Conservation (phyloP, 441 rosid genomes). For the Corymbia citriodora region DNA sequence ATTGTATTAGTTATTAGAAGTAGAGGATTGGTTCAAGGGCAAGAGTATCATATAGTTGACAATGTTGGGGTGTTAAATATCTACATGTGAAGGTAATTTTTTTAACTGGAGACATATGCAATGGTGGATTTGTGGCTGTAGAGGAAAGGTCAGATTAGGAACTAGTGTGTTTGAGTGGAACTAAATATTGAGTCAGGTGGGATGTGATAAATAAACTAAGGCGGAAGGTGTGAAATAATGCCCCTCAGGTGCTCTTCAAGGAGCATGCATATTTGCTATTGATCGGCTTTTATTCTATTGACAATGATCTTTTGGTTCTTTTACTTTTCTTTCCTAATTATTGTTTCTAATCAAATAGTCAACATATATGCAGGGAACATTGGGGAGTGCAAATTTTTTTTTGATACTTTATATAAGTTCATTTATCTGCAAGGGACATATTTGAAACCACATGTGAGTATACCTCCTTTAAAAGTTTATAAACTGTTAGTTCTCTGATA, state of each 20-base stretch:
- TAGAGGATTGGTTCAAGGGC: not conserved
- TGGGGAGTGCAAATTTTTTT: constrained; percentile 66
- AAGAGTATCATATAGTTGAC: accelerated
- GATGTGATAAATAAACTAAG: not conserved
- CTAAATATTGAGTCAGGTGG: not conserved
- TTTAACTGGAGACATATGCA: not conserved
- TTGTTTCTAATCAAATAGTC: not conserved
- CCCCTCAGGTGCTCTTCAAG: not conserved
- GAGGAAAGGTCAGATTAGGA: not conserved
- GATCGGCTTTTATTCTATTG: not conserved
- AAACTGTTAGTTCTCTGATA: not conserved
- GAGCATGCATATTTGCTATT: not conserved
- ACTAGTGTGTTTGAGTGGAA: not conserved
- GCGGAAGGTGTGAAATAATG: not conserved
- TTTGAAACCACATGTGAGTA: constrained; percentile 87
- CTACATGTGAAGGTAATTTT: not conserved
- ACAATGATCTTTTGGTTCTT: not conserved
- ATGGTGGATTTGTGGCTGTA: not conserved
- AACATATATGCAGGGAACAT: constrained; percentile 44
- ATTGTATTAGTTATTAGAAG: not conserved
- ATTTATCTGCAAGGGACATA: constrained; percentile 89
- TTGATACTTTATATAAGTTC: constrained; percentile 59
- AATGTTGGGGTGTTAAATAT: not conserved
- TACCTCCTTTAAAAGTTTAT: not conserved
- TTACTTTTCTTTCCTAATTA: not conserved